Evolutionary conservation across 768 basidiomycete species (phyloP).

Genomic region (Candolleomyces eurysporus): DNA sequence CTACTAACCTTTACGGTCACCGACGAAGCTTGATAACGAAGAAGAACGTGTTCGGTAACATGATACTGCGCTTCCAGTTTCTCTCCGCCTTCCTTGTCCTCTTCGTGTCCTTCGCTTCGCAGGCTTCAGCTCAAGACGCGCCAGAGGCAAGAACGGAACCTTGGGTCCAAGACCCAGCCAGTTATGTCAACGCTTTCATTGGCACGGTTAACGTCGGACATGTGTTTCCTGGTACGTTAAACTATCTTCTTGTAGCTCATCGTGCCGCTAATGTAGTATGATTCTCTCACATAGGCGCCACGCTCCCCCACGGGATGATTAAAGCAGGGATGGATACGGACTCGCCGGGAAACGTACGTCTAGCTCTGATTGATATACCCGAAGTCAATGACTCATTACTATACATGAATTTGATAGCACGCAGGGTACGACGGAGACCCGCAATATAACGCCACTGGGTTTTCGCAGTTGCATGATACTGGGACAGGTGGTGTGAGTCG

Average conservation of each 20-base stretch:
- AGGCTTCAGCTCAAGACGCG: too few species aligned
- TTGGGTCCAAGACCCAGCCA: conserved; percentile 30
- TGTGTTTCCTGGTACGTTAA: conserved; percentile 54
- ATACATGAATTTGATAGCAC: conserved; percentile 28
- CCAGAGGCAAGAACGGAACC: too few species aligned
- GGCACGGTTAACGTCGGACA: conserved; percentile 66
- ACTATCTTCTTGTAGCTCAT: background rate
- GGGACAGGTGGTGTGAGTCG: conserved; percentile 57
- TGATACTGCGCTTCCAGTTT: too few species aligned
- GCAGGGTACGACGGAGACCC: conserved; percentile 48
- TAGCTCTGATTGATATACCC: too few species aligned
- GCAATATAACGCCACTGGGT: conserved; percentile 47
- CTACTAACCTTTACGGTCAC: too few species aligned
- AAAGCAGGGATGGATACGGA: conserved; percentile 69
- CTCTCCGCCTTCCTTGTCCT: too few species aligned
- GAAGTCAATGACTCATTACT: too few species aligned
- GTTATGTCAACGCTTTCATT: conserved; percentile 58
- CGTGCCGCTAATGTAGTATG: too few species aligned
- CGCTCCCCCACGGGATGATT: conserved; percentile 67
- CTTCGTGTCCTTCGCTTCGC: too few species aligned
- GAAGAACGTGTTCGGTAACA: too few species aligned
- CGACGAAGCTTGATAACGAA: too few species aligned
- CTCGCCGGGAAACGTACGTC: conserved; percentile 53
- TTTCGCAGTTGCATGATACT: conserved; percentile 62
- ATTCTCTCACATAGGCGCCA: conserved; percentile 42